Percentiles rank a stretch among this genome's conserved stretches.
Conservation (phyloP, 345 rosid genomes). For the Eucalyptus pauciflora region DNA sequence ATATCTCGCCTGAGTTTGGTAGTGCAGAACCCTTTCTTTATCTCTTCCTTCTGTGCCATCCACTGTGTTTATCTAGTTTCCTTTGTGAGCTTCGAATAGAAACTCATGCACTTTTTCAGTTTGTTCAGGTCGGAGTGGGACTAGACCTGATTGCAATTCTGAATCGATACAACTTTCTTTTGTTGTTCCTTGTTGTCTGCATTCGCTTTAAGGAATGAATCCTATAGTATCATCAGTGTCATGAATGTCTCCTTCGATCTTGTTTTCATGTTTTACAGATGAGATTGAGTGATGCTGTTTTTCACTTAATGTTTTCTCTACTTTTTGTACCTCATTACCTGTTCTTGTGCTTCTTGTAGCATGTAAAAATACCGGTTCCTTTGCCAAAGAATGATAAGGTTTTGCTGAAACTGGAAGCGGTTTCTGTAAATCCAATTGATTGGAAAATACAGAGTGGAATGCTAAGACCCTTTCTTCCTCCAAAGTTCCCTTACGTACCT, state of each 20-base stretch:
- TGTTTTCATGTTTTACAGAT: not conserved
- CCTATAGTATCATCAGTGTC: not conserved
- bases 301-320: not conserved
- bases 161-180: not conserved
- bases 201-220: not conserved
- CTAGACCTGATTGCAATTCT: not conserved
- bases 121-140: not conserved
- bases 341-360: not conserved
- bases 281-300: not conserved
- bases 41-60: not conserved
- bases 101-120: not conserved
- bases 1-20: not conserved
- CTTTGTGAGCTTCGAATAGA: not conserved
- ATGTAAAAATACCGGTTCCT: not conserved
- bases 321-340: not conserved
- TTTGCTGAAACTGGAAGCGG: not conserved
- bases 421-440: not conserved
- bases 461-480: not conserved
- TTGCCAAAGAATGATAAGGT: not conserved
- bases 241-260: not conserved
- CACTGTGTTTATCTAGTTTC: not conserved
- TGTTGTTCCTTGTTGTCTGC: not conserved
- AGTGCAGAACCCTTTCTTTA: not conserved
- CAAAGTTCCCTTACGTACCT: slow-evolving; percentile 10
- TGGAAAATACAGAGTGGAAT: slow-evolving; percentile 5